Percentiles rank a stretch among this genome's conserved stretches.
Conservation (phyloP, 2,329 filamentous ascomycete species). For the Fusarium nodosum region DNA sequence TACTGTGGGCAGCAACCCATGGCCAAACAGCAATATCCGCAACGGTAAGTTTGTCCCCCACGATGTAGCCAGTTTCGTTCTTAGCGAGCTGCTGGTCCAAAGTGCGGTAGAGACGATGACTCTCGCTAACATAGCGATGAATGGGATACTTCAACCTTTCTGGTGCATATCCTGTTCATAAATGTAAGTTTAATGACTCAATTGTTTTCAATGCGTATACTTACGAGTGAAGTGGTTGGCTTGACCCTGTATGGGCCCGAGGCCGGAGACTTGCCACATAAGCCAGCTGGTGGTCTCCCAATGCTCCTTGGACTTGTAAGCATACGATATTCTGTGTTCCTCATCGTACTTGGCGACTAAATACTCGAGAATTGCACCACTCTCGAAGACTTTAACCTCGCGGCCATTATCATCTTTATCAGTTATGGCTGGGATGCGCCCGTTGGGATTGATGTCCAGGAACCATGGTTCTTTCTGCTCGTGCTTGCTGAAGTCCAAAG, state of each 20-base stretch:
- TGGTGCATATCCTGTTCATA: not conserved
- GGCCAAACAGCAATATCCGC: slow-evolving; percentile 86
- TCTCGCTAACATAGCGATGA: slow-evolving; percentile 85
- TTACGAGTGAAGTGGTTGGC: slow-evolving; percentile 79
- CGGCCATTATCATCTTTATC: slow-evolving; percentile 81
- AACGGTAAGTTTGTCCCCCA: slow-evolving; percentile 77
- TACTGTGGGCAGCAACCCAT: slow-evolving; percentile 73
- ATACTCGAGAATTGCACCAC: slow-evolving; percentile 86
- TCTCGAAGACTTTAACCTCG: slow-evolving; percentile 82
- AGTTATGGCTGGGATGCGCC: slow-evolving; percentile 87
- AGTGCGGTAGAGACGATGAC: slow-evolving; percentile 82
- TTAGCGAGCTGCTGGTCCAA: slow-evolving; percentile 73
- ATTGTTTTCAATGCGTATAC: slow-evolving; percentile 57
- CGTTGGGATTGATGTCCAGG: slow-evolving; percentile 90
- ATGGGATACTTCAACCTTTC: not conserved
- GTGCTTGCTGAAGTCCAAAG: slow-evolving; percentile 64
- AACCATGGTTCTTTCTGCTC: slow-evolving; percentile 88
- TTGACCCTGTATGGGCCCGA: slow-evolving; percentile 85
- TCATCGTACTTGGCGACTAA: slow-evolving; percentile 84
- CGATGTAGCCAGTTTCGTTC: slow-evolving; percentile 68
- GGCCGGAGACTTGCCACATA: slow-evolving; percentile 81
- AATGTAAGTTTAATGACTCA: not conserved
- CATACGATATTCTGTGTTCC: slow-evolving; percentile 85
- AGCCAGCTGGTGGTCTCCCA: slow-evolving; percentile 84
- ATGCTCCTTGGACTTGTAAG: slow-evolving; percentile 76